Evolutionary conservation across 768 basidiomycete species (phyloP).

Genomic region (Mycena olivaceomarginata): DNA sequence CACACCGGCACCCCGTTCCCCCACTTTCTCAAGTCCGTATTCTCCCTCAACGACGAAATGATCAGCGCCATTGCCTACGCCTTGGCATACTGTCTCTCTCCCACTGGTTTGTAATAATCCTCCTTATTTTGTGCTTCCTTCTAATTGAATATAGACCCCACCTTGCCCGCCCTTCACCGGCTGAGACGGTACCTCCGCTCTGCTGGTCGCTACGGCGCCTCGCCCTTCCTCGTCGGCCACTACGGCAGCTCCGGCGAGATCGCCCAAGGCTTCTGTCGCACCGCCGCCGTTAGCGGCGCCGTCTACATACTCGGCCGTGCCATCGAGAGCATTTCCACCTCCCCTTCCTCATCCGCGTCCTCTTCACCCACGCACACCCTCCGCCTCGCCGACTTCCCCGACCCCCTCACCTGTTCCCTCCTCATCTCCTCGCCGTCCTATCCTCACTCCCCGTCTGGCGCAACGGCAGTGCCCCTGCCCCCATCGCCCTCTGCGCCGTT

Average conservation of each 20-base stretch:
- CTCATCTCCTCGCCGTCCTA: conserved; percentile 70
- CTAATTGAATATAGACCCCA: conserved; percentile 70
- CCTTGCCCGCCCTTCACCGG: conserved; percentile 79
- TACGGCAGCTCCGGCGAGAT: conserved; percentile 96
- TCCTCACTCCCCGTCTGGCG: conserved; percentile 35
- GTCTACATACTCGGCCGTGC: conserved; percentile 83
- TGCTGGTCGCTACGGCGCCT: conserved; percentile 86
- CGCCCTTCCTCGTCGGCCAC: conserved; percentile 94
- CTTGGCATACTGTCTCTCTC: conserved; percentile 80
- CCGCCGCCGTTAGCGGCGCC: conserved; percentile 87
- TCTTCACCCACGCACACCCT: conserved; percentile 61
- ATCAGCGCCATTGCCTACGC: conserved; percentile 83
- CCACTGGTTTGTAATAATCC: conserved; percentile 68
- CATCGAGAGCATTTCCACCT: conserved; percentile 55
- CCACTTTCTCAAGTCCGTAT: conserved; percentile 78
- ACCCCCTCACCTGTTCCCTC: conserved; percentile 71
- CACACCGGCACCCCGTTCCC: conserved; percentile 75
- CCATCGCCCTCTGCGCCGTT: conserved; percentile 12
- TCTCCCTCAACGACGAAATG: conserved; percentile 76
- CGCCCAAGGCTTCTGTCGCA: conserved; percentile 92
- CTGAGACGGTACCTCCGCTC: conserved; percentile 86
- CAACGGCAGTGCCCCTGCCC: conserved; percentile 44
- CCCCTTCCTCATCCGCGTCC: conserved; percentile 29
- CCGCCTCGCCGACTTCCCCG: conserved; percentile 76
- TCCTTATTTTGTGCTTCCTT: conserved; percentile 2